Base-by-base conservation (phyloP, 768 basidiomycete genomes). In the Tephrocybe rancida region DNA sequence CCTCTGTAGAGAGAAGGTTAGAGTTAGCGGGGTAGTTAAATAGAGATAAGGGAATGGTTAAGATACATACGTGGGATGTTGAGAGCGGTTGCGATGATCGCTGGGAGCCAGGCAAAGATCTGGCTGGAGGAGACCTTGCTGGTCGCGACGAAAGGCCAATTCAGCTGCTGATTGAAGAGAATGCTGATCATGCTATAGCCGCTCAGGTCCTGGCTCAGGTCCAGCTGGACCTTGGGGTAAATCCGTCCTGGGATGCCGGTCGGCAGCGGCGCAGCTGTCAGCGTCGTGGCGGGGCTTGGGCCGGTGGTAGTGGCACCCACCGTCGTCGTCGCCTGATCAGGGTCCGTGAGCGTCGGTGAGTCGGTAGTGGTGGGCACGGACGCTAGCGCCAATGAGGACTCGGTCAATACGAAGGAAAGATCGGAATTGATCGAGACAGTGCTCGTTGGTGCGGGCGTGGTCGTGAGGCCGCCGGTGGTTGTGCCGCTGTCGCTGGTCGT, bases 101-200 rank as follows among this genome's bases (percentile, higher is more conserved):
- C 24, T 1, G 92, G 91, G 50, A 87, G 71, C 62, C 78, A 87
- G 11, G 80, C 83, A 63, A 98, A 90, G 38, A 98, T 77, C 72
- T 98, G 92, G 44, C 79, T 86, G 2, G 83, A 76, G 0, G 89
- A 80, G 50, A 86, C 74, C 7, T 69, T 54, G 54, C 75, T 84
- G 13, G 59, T 58, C 35, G 85, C 82, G 3, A 94, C 88, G 59
- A 85, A 91, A 0, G 60, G 18, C 93, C 93, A 95, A 52, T 78
- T 79, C 54, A 95, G 72, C 21, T 54, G 61, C 3, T 62, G 42
- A 49, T 83, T 77, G 68, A 92, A 88, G 56, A 91, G 61, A 35
- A 95, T 61, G 47, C 80, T 87, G 66, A 93, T 81, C 55, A 85
- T 54, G 10, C 77, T 74, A 53, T 73, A 80, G 0, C 68, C 76